Base-by-base conservation (phyloP, 805 yeast genomes). In the Kodamaea hsintzibuensis region DNA sequence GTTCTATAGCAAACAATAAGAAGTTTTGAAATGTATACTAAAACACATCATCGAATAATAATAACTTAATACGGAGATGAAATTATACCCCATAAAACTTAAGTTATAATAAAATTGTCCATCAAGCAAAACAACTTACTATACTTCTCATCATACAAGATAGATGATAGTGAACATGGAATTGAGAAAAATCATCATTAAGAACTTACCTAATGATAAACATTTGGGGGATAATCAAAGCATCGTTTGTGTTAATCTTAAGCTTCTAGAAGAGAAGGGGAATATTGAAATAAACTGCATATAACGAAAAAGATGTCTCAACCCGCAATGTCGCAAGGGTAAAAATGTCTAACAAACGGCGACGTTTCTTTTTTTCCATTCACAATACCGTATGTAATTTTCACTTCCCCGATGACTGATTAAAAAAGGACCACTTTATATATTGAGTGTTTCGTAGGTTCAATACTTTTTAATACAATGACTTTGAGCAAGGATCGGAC, bases 401-500 rank as follows among this genome's bases (percentile, higher is more conserved):
- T 22, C 35, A 30, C 35, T 40, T 19, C 17, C 25, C 25, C 44
- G 44, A 40, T 40, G 44, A 40, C 44, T 40, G 44, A 9, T 22
- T 9, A 40, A 40, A 40, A 40, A 40, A 40, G 44, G 25, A 40
- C 44, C 17, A 40, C 44, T 49, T 48, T 38, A 22, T 19, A n/a
- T 12, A 19, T 3, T 30, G 14, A n/a, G 7, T 16, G 14, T 13
- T 38, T 33, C 42, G 25, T 14, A 33, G n/a, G 50, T 40, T 40
- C 44, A 40, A 40, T 25, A 39, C 44, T 40, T 10, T n/a, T 17
- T 14, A 19, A 43, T 43, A 43, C 35, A 33, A 50, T 50, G 52
- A 33, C 48, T 25, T 35, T 35, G 22, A 37, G 37, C 35, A 47
- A 44, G 43, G 54, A 52, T 22, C 54, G 51, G 49, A 37, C 54